These are phyloP conservation scores for Rosa lucieae DNA, from an alignment of 306 rosid genomes.

Conservation along the genomic window DNA sequence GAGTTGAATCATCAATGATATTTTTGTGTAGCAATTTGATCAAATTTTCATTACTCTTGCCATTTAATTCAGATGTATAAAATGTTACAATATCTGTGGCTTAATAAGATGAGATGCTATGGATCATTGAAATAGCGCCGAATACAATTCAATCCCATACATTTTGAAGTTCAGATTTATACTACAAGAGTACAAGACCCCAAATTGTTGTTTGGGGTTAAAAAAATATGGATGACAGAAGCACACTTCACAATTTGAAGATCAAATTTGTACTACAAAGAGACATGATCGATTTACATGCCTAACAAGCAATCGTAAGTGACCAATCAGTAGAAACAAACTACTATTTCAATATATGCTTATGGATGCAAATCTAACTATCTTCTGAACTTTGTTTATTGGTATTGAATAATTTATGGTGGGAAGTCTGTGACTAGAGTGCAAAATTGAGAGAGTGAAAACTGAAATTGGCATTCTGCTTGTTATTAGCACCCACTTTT, in stretches of 20 bases:
- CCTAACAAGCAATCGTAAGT: not conserved
- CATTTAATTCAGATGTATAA: too few relatives aligned
- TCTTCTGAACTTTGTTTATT: not conserved
- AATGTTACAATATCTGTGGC: not conserved
- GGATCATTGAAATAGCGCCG: not conserved
- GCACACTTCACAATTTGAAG: not conserved
- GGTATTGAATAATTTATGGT: not conserved
- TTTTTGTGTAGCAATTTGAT: not conserved
- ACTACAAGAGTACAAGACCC: not conserved
- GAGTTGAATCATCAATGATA: conserved; percentile 18
- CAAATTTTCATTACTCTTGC: not conserved
- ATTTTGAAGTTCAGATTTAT: not conserved
- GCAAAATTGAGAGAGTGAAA: conserved; percentile 86
- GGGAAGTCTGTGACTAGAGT: conserved; percentile 34
- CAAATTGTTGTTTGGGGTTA: not conserved
- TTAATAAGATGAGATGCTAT: too few relatives aligned
- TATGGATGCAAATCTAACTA: not conserved
- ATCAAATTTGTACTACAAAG: not conserved
- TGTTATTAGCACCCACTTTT: conserved; percentile 38
- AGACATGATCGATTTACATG: not conserved
- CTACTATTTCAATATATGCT: not conserved
- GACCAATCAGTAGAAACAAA: not conserved
- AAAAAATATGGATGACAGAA: not conserved
- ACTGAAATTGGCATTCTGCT: conserved; percentile 41
- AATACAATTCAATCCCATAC: not conserved